phyloP scores from a whole-genome alignment of 495 filamentous ascomycete species.

The Pyrenula aspistea region DNA sequence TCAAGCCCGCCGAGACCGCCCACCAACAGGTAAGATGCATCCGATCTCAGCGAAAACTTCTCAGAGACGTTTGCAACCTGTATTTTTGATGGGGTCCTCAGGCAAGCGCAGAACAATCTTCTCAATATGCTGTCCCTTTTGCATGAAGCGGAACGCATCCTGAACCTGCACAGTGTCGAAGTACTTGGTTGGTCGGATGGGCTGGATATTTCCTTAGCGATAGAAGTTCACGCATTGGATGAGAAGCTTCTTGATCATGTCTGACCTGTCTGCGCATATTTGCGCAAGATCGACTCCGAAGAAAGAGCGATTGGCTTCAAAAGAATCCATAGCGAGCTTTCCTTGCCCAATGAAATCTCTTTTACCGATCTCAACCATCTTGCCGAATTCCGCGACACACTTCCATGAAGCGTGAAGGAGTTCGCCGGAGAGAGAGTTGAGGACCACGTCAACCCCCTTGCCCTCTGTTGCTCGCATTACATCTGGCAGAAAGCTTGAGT shows the following conservation, averaged over 20 bases:
- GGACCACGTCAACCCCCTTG: constrained; percentile 42
- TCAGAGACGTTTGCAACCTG: constrained; percentile 4
- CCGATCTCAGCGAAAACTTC: background rate
- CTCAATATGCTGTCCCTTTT: constrained; percentile 41
- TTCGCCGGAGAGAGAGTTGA: constrained; percentile 34
- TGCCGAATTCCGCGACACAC: constrained; percentile 33
- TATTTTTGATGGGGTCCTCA: constrained; percentile 6
- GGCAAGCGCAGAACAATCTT: constrained; percentile 40
- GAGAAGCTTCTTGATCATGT: background rate
- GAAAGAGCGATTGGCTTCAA: background rate
- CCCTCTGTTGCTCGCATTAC: constrained; percentile 21
- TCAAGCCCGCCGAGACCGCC: constrained; percentile 36
- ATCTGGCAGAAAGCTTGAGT: constrained; percentile 27
- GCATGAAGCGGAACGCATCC: constrained; percentile 42
- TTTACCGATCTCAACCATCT: constrained; percentile 41
- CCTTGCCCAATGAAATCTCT: constrained; percentile 13
- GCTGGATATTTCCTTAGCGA: constrained; percentile 6
- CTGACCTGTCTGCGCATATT: background rate
- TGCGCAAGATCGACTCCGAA: background rate
- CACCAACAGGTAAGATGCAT: constrained; percentile 31
- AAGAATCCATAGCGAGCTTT: background rate
- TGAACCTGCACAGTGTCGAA: constrained; percentile 28
- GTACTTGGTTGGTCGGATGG: constrained; percentile 18
- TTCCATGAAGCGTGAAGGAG: constrained; percentile 25
- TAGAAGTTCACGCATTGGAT: background rate